Conservation (phyloP, 1,284 basidiomycete genomes). For the Leccinum fuscescens region DNA sequence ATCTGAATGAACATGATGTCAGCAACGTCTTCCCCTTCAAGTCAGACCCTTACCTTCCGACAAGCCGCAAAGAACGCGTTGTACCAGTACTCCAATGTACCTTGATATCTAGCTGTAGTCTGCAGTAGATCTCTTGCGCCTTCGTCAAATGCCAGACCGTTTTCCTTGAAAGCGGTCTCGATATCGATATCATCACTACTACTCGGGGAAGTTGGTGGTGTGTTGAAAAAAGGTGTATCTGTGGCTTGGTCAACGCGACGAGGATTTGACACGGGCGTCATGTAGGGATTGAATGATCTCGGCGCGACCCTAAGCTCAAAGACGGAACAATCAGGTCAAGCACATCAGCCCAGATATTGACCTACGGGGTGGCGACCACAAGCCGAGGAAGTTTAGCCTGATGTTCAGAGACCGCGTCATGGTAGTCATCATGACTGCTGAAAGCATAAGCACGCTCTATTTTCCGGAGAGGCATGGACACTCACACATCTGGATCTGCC, state of each 20-base stretch:
- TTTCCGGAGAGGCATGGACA: neutral
- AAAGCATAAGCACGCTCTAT: conserved; percentile 1
- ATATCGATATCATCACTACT: neutral
- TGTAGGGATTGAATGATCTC: conserved; percentile 23
- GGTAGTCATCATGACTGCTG: conserved; percentile 1
- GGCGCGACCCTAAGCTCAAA: conserved; percentile 11
- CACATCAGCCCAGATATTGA: neutral
- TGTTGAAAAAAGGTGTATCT: neutral
- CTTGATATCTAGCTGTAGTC: conserved; percentile 18
- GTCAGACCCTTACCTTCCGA: conserved; percentile 11
- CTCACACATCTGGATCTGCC: conserved; percentile 11
- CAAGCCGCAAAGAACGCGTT: conserved; percentile 13
- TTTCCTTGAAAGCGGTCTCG: neutral
- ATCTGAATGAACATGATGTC: conserved; percentile 10
- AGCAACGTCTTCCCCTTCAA: neutral
- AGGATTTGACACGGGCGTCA: conserved; percentile 29
- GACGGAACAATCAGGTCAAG: neutral
- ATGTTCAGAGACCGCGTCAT: neutral
- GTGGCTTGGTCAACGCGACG: conserved; percentile 6
- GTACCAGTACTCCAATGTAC: conserved; percentile 15
- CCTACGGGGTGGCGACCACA: conserved; percentile 20
- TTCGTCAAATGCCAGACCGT: neutral
- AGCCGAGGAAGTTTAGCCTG: neutral
- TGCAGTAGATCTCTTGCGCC: conserved; percentile 16
- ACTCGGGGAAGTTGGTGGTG: conserved; percentile 12